Evolutionary conservation across 371 early-diverging fungal species (phyloP).

Genomic region (Blakeslea trispora): DNA sequence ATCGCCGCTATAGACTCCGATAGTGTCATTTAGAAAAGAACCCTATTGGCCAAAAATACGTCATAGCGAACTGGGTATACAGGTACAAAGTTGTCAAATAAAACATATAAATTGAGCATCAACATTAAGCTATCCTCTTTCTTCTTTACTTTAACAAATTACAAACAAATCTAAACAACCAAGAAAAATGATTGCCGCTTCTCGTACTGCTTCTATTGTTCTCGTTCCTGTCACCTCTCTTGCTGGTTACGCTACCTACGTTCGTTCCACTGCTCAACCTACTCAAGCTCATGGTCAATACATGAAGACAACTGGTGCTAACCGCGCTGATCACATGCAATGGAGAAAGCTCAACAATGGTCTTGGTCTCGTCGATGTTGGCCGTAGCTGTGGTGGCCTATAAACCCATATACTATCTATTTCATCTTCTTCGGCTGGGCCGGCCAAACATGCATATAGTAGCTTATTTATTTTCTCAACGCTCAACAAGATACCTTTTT

Average conservation of each 20-base stretch:
- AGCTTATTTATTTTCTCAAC: no score
- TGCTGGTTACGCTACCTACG: constrained; percentile 48
- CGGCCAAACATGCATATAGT: no score
- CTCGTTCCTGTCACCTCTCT: constrained; percentile 43
- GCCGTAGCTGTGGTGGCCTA: constrained; percentile 50
- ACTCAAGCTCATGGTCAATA: constrained; percentile 36
- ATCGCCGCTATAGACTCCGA: no score
- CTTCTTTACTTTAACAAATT: no score
- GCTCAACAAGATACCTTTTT: no score
- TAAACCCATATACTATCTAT: constrained; percentile 19
- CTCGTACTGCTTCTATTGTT: constrained; percentile 41
- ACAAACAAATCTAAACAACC: no score
- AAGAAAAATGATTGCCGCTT: constrained; percentile 24
- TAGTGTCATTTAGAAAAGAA: no score
- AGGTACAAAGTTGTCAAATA: no score
- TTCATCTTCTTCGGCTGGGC: constrained; percentile 1
- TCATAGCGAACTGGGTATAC: no score
- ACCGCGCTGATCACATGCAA: constrained; percentile 19
- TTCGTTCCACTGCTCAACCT: constrained; percentile 41
- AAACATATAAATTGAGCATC: no score
- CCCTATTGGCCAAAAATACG: no score
- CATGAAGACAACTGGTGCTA: constrained; percentile 26
- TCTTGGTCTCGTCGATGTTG: constrained; percentile 47
- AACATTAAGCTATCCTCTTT: no score
- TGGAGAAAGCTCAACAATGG: constrained; percentile 52